Percentiles rank a stretch among this genome's conserved stretches.
Evolutionary conservation across 495 filamentous ascomycete genomes (phyloP).

Genomic region (Podospora anserina): DNA sequence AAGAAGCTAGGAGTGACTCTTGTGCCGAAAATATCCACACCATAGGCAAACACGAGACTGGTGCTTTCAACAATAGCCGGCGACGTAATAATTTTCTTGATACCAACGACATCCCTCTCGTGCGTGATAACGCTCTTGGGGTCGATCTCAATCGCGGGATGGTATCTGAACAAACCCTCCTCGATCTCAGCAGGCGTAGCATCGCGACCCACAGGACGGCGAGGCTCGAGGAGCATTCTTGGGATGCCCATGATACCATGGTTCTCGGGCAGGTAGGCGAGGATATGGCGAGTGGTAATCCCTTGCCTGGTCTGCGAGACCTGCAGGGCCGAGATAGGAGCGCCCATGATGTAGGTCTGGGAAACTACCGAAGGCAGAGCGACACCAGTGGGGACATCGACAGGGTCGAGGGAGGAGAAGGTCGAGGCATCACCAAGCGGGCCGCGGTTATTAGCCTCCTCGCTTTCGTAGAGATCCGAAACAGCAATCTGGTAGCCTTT

Average conservation of each 20-base stretch:
- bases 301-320: conserved; percentile 90
- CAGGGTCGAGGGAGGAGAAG: conserved; percentile 66
- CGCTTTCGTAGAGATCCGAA: conserved; percentile 86
- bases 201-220: conserved; percentile 84
- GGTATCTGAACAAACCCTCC: conserved; percentile 78
- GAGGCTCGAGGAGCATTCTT: conserved; percentile 72
- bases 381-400: conserved; percentile 41
- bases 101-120: conserved; percentile 72
- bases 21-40: conserved; percentile 83
- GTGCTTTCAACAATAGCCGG: conserved; percentile 90
- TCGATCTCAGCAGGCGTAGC: conserved; percentile 72
- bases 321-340: conserved; percentile 70
- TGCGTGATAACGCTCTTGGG: conserved; percentile 81
- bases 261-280: conserved; percentile 68
- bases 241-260: conserved; percentile 78
- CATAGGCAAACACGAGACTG: conserved; percentile 84
- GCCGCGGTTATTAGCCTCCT: conserved; percentile 79
- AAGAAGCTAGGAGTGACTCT: conserved; percentile 76
- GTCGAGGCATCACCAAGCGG: conserved; percentile 63
- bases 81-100: conserved; percentile 65
- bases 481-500: conserved; percentile 86
- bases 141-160: conserved; percentile 76
- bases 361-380: conserved; percentile 66
- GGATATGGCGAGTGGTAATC: conserved; percentile 78
- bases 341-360: conserved; percentile 74